Evolutionary conservation across 2,329 filamentous ascomycete species (phyloP).

Genomic region (Harringtonia aguacate): DNA sequence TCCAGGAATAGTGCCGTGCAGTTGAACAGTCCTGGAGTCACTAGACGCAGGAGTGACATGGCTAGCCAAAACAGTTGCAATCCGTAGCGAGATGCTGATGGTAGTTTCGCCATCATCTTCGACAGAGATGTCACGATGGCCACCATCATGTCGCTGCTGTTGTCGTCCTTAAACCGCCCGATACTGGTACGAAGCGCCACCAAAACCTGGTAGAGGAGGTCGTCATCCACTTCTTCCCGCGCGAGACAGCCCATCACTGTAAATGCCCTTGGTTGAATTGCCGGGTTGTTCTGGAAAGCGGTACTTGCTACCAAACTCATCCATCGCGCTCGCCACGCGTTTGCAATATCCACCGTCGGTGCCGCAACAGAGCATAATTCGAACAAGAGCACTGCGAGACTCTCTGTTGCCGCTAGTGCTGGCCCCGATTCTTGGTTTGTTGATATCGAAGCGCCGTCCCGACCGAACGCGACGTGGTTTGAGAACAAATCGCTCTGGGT

Average conservation of each 20-base stretch:
- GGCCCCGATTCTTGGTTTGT: constrained; percentile 42
- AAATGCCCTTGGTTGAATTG: constrained; percentile 59
- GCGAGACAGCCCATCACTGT: constrained; percentile 62
- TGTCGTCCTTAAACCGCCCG: constrained; percentile 41
- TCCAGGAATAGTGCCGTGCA: constrained; percentile 55
- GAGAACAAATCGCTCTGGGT: constrained; percentile 48
- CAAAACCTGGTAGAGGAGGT: constrained; percentile 59
- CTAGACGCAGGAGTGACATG: constrained; percentile 53
- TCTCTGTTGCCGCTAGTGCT: constrained; percentile 46
- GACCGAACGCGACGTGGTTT: constrained; percentile 29
- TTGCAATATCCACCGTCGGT: constrained; percentile 52
- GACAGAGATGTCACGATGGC: constrained; percentile 57
- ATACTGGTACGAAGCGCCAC: constrained; percentile 57
- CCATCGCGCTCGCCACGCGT: constrained; percentile 61
- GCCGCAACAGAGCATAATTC: constrained; percentile 55
- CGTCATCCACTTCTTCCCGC: constrained; percentile 61
- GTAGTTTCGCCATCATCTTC: constrained; percentile 61
- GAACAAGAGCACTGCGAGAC: constrained; percentile 49
- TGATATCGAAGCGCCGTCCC: constrained; percentile 44
- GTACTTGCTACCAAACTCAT: constrained; percentile 65
- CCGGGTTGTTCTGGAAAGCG: constrained; percentile 62
- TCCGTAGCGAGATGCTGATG: constrained; percentile 55
- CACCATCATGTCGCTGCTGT: constrained; percentile 56
- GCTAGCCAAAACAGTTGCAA: constrained; percentile 62
- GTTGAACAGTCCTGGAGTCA: constrained; percentile 53